Conservation (phyloP, 1,284 basidiomycete genomes). For the Sporisorium exsertum region DNA sequence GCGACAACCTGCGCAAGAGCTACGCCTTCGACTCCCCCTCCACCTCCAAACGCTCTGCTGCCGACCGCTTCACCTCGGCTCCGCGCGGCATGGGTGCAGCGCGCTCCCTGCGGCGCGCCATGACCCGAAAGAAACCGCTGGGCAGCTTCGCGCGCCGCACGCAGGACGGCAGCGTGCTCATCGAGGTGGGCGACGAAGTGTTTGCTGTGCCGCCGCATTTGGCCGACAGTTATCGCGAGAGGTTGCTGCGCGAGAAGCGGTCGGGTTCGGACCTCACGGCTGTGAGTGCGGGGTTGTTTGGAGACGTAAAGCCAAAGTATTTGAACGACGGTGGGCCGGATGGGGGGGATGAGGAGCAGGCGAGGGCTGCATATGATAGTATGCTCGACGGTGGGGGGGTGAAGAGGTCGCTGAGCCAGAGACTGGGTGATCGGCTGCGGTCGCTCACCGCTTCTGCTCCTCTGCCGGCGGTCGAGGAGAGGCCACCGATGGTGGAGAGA, state of each 20-base stretch:
- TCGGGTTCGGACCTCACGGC: conserved; percentile 6
- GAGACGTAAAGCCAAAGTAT: conserved; percentile 22
- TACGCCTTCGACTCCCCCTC: conserved; percentile 24
- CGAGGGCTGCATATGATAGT: conserved; percentile 19
- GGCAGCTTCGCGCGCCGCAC: conserved; percentile 45
- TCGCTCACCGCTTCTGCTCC: conserved; percentile 6
- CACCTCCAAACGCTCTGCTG: background rate
- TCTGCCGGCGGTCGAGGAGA: background rate
- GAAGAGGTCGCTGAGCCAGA: conserved; percentile 39
- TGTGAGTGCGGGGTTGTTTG: conserved; percentile 10
- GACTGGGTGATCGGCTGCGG: conserved; percentile 32
- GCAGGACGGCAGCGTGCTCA: conserved; percentile 45
- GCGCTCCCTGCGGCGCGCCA: conserved; percentile 28
- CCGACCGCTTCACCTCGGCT: conserved; percentile 21
- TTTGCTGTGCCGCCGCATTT: conserved; percentile 52
- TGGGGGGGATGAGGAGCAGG: conserved; percentile 24
- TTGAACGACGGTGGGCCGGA: conserved; percentile 35
- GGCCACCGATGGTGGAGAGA: background rate
- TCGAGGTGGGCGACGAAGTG: conserved; percentile 60
- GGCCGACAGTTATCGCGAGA: conserved; percentile 47
- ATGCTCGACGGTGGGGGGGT: conserved; percentile 13
- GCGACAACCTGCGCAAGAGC: conserved; percentile 27
- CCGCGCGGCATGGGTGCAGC: background rate
- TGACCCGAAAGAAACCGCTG: conserved; percentile 46
- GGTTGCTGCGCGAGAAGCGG: conserved; percentile 22